These are phyloP conservation scores for Yamadazyma takamatsuzukensis DNA, from an alignment of 805 yeast genomes.

Conservation along the genomic window DNA sequence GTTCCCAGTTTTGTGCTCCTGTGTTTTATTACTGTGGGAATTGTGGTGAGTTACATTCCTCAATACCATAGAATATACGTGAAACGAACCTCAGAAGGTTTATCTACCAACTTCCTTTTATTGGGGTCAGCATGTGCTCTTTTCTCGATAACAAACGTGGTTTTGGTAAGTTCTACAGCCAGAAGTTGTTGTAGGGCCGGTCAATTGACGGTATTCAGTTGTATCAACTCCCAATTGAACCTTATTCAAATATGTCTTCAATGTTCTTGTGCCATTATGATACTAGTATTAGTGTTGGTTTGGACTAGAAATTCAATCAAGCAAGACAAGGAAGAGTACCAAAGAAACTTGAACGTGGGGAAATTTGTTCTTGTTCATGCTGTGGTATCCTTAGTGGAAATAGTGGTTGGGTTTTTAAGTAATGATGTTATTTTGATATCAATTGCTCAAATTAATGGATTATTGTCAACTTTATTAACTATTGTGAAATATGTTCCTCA, in stretches of 20 bases:
- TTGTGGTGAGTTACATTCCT: constrained; percentile 68
- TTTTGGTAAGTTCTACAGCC: constrained; percentile 58
- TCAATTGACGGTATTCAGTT: constrained; percentile 49
- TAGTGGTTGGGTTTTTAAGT: constrained; percentile 29
- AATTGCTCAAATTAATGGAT: constrained; percentile 60
- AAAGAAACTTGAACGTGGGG: constrained; percentile 38
- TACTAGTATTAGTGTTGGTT: constrained; percentile 52
- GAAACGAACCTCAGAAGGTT: constrained; percentile 69
- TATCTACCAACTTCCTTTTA: constrained; percentile 67
- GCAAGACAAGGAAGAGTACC: constrained; percentile 45
- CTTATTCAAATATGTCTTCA: constrained; percentile 65
- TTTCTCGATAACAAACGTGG: constrained; percentile 62
- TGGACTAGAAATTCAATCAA: constrained; percentile 44
- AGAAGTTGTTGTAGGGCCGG: constrained; percentile 55
- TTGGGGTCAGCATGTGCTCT: constrained; percentile 70
- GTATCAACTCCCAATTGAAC: constrained; percentile 63
- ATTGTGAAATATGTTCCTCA: constrained; percentile 78
- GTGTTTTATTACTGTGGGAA: constrained; percentile 57
- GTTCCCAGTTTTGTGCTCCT: constrained; percentile 47
- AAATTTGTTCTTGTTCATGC: constrained; percentile 37
- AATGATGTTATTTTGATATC: constrained; percentile 20
- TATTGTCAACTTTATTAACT: constrained; percentile 61
- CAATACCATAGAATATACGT: constrained; percentile 61
- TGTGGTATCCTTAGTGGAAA: constrained; percentile 26
- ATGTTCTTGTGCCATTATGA: constrained; percentile 53